Conservation (phyloP, 1,139 yeast genomes). For the Yamadazyma mexicana region DNA sequence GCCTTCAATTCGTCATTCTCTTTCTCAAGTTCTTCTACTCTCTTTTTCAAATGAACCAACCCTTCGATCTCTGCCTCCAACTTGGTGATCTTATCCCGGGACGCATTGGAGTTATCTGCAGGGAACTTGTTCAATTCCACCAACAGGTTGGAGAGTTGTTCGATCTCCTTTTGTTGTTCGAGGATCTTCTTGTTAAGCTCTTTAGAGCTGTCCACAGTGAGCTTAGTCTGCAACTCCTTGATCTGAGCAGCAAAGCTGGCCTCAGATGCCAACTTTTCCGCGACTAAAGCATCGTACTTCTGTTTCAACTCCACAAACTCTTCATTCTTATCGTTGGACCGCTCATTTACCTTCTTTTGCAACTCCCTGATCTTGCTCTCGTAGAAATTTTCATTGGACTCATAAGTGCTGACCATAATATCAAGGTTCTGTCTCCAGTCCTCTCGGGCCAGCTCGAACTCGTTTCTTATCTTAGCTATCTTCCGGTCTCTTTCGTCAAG, state of each 20-base stretch:
- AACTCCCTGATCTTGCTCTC: slow-evolving; percentile 24
- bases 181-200: slow-evolving; percentile 9
- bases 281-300: slow-evolving; percentile 8
- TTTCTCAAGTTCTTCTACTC: slow-evolving; percentile 6
- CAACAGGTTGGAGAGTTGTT: slow-evolving; percentile 12
- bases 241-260: slow-evolving; percentile 3
- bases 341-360: slow-evolving; percentile 14
- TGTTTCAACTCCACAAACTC: slow-evolving; percentile 9
- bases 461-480: slow-evolving; percentile 36
- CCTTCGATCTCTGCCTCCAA: slow-evolving; percentile 10
- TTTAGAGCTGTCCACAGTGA: slow-evolving; percentile 13
- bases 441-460: slow-evolving; percentile 52
- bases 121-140: slow-evolving; percentile 16
- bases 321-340: slow-evolving; percentile 4
- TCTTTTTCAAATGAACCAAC: slow-evolving; percentile 4
- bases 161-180: slow-evolving; percentile 12
- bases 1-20: slow-evolving; percentile 15
- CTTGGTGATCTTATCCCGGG: slow-evolving; percentile 5
- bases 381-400: slow-evolving; percentile 39
- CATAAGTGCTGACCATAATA: slow-evolving; percentile 46
- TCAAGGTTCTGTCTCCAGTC: slow-evolving; percentile 61
- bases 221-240: slow-evolving; percentile 20
- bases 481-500: slow-evolving; percentile 43
- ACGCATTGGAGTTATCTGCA: slow-evolving; percentile 4
- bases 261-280: slow-evolving; percentile 7